phyloP scores from a whole-genome alignment of 169 alveolate species.

The Plasmodium yoelii region DNA sequence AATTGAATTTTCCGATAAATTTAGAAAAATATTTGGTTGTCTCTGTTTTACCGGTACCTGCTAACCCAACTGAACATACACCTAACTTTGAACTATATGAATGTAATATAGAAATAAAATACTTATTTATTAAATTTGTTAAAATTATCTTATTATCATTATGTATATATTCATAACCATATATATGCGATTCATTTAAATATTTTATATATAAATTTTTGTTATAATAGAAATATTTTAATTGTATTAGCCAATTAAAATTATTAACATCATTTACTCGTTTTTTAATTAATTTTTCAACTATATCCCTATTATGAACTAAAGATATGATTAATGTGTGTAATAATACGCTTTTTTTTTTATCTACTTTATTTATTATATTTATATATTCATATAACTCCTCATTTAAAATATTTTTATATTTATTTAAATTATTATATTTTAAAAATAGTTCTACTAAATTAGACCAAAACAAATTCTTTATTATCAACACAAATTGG shows the following conservation, averaged over 20 bases:
- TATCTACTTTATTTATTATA: slow-evolving; percentile 59
- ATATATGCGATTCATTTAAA: slow-evolving; percentile 87
- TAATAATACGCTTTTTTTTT: slow-evolving; percentile 69
- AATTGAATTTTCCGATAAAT: slow-evolving; percentile 95
- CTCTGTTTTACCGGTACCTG: slow-evolving; percentile 99
- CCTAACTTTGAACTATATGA: slow-evolving; percentile 97
- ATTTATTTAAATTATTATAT: slow-evolving; percentile 54
- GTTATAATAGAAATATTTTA: slow-evolving; percentile 59
- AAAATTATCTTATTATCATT: slow-evolving; percentile 96
- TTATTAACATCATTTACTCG: slow-evolving; percentile 46
- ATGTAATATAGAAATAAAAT: slow-evolving; percentile 96
- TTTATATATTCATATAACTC: slow-evolving; percentile 68
- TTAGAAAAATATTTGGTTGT: slow-evolving; percentile 97
- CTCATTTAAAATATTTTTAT: slow-evolving; percentile 60
- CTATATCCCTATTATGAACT: slow-evolving; percentile 74
- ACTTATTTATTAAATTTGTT: slow-evolving; percentile 99
- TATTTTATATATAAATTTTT: slow-evolving; percentile 69
- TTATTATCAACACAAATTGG: slow-evolving; percentile 65
- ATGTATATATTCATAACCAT: slow-evolving; percentile 98
- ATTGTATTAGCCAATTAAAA: slow-evolving; percentile 73
- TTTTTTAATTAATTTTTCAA: slow-evolving; percentile 70
- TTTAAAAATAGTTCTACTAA: slow-evolving; percentile 53
- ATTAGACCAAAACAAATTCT: slow-evolving; percentile 69
- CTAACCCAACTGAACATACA: slow-evolving; percentile 99
- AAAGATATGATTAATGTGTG: slow-evolving; percentile 63